Conservation (phyloP, 2,329 filamentous ascomycete genomes). For the Aspergillus tamarii region DNA sequence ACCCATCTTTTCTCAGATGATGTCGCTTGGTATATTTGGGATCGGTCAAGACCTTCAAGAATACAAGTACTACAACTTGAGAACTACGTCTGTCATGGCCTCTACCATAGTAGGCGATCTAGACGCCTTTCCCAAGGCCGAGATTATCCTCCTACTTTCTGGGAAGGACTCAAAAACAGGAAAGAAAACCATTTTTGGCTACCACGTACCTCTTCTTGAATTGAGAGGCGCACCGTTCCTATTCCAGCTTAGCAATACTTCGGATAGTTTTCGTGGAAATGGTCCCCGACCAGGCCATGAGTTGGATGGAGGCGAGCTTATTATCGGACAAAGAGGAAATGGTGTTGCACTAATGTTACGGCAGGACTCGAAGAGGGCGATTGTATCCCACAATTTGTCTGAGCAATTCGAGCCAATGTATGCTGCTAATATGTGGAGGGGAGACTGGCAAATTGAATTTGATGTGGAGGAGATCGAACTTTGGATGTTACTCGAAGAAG, state of each 20-base stretch:
- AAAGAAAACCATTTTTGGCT: not conserved
- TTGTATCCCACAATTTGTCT: not conserved
- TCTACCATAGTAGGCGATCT: not conserved
- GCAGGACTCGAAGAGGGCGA: not conserved
- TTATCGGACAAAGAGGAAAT: not conserved
- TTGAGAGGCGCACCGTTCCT: not conserved
- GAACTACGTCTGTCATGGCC: not conserved
- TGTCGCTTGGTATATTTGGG: rapidly evolving
- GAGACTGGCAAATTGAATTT: not conserved
- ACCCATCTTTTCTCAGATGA: not conserved
- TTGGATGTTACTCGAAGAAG: not conserved
- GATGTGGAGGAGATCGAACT: not conserved
- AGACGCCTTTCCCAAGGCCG: not conserved
- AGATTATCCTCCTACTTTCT: not conserved
- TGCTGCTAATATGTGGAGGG: not conserved
- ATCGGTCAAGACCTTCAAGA: no score
- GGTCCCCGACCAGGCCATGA: not conserved
- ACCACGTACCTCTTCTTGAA: not conserved
- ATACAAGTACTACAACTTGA: not conserved
- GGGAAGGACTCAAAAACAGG: not conserved
- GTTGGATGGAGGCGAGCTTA: not conserved
- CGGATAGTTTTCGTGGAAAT: not conserved
- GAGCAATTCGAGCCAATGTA: not conserved
- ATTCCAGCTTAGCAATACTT: not conserved
- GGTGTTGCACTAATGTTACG: not conserved